Evolutionary conservation across 2,329 filamentous ascomycete genomes (phyloP).

Genomic region (Nothopassalora personata): DNA sequence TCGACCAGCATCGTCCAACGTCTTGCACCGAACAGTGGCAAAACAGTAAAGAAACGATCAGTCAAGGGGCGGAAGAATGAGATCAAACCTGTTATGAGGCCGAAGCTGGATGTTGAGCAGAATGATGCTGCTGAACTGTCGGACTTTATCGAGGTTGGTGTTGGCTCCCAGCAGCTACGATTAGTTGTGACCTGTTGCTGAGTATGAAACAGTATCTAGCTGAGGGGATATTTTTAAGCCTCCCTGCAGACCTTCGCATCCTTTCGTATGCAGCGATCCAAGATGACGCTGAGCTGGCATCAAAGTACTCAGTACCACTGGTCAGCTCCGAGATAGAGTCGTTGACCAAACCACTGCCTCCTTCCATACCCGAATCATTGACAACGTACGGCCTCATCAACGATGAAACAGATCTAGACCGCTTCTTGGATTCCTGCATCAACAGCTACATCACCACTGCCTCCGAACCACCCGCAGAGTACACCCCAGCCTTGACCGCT

Average conservation of each 20-base stretch:
- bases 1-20: constrained; percentile 63
- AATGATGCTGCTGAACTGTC: constrained; percentile 61
- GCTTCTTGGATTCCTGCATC: constrained; percentile 60
- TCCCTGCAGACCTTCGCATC: constrained; percentile 57
- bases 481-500: constrained; percentile 37
- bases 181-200: background rate
- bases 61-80: constrained; percentile 38
- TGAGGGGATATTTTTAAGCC: constrained; percentile 58
- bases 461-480: constrained; percentile 59
- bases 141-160: constrained; percentile 65
- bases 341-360: constrained; percentile 53
- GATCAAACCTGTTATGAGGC: constrained; percentile 31
- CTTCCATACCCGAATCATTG: constrained; percentile 61
- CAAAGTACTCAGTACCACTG: constrained; percentile 50
- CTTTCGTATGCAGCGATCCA: constrained; percentile 57
- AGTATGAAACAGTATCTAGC: constrained; percentile 57
- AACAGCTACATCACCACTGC: constrained; percentile 56
- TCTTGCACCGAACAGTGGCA: constrained; percentile 44
- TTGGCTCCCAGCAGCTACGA: background rate
- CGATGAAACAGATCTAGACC: constrained; percentile 41
- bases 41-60: constrained; percentile 42
- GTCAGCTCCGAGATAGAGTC: constrained; percentile 32
- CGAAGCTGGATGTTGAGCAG: constrained; percentile 10
- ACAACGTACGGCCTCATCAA: constrained; percentile 59
- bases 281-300: constrained; percentile 46